phyloP scores from a whole-genome alignment of 2,329 filamentous ascomycete species.

The Stagonosporopsis rhizophila region DNA sequence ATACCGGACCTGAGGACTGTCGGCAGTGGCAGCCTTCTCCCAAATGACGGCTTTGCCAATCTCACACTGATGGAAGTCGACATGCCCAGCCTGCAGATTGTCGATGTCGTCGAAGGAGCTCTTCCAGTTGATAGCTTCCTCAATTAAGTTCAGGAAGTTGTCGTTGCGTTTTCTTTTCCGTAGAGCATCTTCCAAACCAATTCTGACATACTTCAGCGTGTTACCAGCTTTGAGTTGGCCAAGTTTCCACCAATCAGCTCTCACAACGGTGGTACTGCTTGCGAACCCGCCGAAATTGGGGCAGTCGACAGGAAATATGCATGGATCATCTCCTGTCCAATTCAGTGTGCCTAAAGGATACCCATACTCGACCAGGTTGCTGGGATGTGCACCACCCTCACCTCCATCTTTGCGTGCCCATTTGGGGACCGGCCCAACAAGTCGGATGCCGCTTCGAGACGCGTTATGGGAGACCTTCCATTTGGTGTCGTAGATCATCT shows the following conservation, averaged over 20 bases:
- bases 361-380: constrained; percentile 61
- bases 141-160: constrained; percentile 54
- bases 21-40: constrained; percentile 31
- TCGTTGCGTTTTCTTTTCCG: constrained; percentile 54
- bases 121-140: constrained; percentile 45
- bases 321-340: constrained; percentile 67
- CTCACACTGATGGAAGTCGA: constrained; percentile 34
- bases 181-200: constrained; percentile 62
- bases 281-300: constrained; percentile 69
- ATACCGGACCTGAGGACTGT: constrained; percentile 37
- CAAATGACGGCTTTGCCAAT: constrained; percentile 41
- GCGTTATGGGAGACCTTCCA: constrained; percentile 70
- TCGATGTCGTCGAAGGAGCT: constrained; percentile 30
- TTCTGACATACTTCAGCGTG: constrained; percentile 58
- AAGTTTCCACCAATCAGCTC: constrained; percentile 67
- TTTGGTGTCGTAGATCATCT: constrained; percentile 63
- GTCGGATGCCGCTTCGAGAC: constrained; percentile 65
- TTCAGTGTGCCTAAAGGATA: constrained; percentile 66
- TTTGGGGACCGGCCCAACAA: constrained; percentile 64
- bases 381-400: constrained; percentile 69
- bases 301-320: constrained; percentile 66
- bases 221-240: constrained; percentile 68
- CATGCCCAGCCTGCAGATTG: constrained; percentile 35
- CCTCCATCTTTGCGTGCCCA: constrained; percentile 68
- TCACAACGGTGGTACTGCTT: constrained; percentile 62